phyloP scores from a whole-genome alignment of 495 filamentous ascomycete species.

The Penicillium mononematosum region DNA sequence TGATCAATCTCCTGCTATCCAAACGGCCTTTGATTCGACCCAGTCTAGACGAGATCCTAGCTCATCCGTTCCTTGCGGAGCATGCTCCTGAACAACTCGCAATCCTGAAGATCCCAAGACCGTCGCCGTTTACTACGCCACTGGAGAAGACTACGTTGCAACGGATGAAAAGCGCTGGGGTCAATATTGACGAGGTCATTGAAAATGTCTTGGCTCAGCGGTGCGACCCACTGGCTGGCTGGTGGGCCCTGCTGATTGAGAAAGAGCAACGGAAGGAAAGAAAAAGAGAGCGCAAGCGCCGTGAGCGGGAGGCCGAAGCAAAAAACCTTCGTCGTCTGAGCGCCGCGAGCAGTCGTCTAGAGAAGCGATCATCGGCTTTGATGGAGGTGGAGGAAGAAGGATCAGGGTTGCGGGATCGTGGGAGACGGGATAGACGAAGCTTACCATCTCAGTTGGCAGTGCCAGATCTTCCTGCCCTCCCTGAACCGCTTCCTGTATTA shows the following conservation, averaged over 20 bases:
- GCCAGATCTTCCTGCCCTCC: slow-evolving; percentile 71
- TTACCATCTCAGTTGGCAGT: slow-evolving; percentile 50
- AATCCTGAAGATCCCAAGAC: slow-evolving; percentile 81
- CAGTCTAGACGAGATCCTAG: slow-evolving; percentile 79
- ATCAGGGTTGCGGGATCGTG: slow-evolving; percentile 41
- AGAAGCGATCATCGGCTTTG: slow-evolving; percentile 70
- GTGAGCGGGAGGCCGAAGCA: slow-evolving; percentile 77
- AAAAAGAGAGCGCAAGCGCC: slow-evolving; percentile 79
- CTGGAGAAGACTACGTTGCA: slow-evolving; percentile 89
- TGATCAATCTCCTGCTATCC: slow-evolving; percentile 75
- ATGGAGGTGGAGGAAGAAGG: slow-evolving; percentile 75
- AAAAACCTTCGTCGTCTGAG: slow-evolving; percentile 79
- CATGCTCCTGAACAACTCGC: slow-evolving; percentile 85
- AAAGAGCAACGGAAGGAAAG: slow-evolving; percentile 91
- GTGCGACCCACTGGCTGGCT: slow-evolving; percentile 87
- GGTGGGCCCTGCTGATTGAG: slow-evolving; percentile 94
- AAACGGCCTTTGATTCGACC: slow-evolving; percentile 87
- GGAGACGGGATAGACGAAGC: slow-evolving; percentile 57
- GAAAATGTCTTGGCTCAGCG: slow-evolving; percentile 87
- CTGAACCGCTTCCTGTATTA: slow-evolving; percentile 51
- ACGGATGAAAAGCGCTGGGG: slow-evolving; percentile 91
- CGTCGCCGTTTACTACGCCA: slow-evolving; percentile 80
- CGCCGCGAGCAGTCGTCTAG: slow-evolving; percentile 79
- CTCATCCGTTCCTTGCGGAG: slow-evolving; percentile 85
- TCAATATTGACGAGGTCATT: slow-evolving; percentile 91